Conservation (phyloP, 2,329 filamentous ascomycete genomes). For the Xylariales sp. region DNA sequence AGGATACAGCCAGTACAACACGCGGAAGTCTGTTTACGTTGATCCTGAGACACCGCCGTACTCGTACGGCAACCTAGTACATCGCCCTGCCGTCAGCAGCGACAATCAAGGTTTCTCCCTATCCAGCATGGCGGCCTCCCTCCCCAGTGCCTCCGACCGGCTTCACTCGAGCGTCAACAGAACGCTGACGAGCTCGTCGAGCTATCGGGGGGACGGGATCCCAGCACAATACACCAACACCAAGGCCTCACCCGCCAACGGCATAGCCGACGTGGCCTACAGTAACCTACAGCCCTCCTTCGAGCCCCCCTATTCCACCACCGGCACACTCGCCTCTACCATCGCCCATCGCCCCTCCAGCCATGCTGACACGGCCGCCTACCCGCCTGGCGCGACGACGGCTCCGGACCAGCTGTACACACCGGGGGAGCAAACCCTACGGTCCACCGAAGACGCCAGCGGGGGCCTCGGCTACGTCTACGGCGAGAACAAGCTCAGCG, state of each 20-base stretch:
- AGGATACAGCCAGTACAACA: constrained; percentile 48
- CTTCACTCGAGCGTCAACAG: constrained; percentile 53
- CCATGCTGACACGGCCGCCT: constrained; percentile 38
- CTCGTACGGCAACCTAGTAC: constrained; percentile 53
- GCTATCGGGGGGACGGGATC: constrained; percentile 48
- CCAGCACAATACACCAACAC: constrained; percentile 42
- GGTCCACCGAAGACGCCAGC: constrained; percentile 41
- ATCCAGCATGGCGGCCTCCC: constrained; percentile 56
- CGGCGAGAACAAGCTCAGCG: constrained; percentile 44
- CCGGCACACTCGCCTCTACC: constrained; percentile 33
- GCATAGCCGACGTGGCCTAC: constrained; percentile 48
- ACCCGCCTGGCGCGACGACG: constrained; percentile 32
- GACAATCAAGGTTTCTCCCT: constrained; percentile 56
- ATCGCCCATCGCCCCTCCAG: constrained; percentile 38
- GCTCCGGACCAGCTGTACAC: constrained; percentile 41
- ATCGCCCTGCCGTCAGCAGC: constrained; percentile 50
- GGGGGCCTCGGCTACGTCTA: constrained; percentile 46
- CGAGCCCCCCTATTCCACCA: constrained; percentile 42
- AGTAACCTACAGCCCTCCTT: constrained; percentile 43
- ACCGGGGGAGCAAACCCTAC: constrained; percentile 39
- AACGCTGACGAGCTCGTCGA: constrained; percentile 48
- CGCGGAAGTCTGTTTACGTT: constrained; percentile 51
- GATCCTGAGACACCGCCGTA: constrained; percentile 51
- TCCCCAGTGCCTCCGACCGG: constrained; percentile 50
- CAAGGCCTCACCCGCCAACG: constrained; percentile 38